Evolutionary conservation across 208 protist genomes (phyloP).

Genomic region (Crithidia sp.): DNA sequence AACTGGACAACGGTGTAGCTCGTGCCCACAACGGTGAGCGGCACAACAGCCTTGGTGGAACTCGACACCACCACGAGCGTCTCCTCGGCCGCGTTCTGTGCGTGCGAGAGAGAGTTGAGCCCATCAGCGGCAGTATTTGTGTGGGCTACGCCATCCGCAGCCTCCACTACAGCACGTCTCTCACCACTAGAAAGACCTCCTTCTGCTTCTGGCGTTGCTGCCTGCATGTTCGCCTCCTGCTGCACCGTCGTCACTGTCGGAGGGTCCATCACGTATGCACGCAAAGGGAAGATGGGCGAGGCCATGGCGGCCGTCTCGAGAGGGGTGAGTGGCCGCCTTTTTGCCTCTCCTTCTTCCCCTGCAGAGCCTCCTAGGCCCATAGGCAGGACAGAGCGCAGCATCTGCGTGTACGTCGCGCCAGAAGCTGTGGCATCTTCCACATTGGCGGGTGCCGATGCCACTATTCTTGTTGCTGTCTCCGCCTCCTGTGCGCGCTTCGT

Average conservation of each 20-base stretch:
- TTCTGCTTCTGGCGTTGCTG: background rate
- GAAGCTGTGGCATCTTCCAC: background rate
- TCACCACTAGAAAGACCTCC: background rate
- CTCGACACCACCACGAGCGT: constrained; percentile 8
- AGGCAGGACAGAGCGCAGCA: constrained; percentile 7
- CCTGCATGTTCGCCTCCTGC: background rate
- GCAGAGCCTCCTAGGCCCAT: background rate
- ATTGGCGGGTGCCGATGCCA: background rate
- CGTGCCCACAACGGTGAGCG: constrained; percentile 29
- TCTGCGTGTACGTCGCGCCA: constrained; percentile 5
- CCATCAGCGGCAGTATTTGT: background rate
- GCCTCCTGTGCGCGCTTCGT: constrained; percentile 3
- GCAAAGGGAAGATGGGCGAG: constrained; percentile 13
- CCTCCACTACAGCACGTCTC: background rate
- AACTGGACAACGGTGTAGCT: constrained; percentile 46
- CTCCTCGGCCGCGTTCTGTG: background rate
- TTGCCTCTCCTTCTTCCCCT: background rate
- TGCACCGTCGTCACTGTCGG: background rate
- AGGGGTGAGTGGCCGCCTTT: background rate
- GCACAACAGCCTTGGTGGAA: constrained; percentile 8
- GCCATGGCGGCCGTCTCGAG: background rate
- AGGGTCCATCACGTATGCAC: background rate
- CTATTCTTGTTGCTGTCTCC: background rate
- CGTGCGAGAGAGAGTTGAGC: background rate
- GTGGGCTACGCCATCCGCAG: background rate